phyloP scores from a whole-genome alignment of 495 filamentous ascomycete species.

The Aspergillus incahuasiensis region DNA sequence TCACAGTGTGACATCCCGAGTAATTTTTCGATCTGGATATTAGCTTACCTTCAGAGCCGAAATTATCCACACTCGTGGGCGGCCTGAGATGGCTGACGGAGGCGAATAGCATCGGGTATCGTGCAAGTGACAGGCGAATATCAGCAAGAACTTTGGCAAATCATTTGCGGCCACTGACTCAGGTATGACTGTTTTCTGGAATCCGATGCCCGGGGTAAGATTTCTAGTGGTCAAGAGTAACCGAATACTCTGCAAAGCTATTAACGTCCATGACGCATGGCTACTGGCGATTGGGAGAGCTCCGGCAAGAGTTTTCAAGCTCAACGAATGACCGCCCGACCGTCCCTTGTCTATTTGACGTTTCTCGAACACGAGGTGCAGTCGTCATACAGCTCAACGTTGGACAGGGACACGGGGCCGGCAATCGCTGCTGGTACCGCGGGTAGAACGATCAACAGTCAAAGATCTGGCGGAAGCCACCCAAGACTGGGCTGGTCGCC shows the following conservation, averaged over 20 bases:
- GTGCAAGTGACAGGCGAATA: neutral
- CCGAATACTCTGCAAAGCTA: neutral
- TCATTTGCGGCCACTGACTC: slow-evolving; percentile 1
- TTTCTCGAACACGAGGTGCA: neutral
- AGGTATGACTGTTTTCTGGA: neutral
- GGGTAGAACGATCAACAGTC: slow-evolving; percentile 4
- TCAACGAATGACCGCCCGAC: neutral
- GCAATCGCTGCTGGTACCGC: neutral
- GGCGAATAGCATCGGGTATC: slow-evolving; percentile 5
- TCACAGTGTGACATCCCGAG: slow-evolving; percentile 6
- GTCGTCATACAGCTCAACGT: neutral
- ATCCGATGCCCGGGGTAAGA: neutral
- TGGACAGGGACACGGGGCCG: neutral
- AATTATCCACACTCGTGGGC: slow-evolving; percentile 8
- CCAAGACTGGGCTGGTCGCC: slow-evolving; percentile 8
- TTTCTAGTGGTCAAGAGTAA: neutral
- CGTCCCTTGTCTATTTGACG: neutral
- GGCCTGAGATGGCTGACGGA: slow-evolving; percentile 9
- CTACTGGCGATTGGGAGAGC: neutral
- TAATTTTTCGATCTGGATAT: slow-evolving; percentile 4
- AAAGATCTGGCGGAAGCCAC: slow-evolving; percentile 12
- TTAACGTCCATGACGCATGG: slow-evolving; percentile 1
- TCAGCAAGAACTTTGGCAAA: neutral
- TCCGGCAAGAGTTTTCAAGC: neutral
- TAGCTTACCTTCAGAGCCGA: neutral